Evolutionary conservation across 371 early-diverging fungal genomes (phyloP), one percentile per base, ranked within the genome.

Genomic region (Sporodiniella umbellata): DNA sequence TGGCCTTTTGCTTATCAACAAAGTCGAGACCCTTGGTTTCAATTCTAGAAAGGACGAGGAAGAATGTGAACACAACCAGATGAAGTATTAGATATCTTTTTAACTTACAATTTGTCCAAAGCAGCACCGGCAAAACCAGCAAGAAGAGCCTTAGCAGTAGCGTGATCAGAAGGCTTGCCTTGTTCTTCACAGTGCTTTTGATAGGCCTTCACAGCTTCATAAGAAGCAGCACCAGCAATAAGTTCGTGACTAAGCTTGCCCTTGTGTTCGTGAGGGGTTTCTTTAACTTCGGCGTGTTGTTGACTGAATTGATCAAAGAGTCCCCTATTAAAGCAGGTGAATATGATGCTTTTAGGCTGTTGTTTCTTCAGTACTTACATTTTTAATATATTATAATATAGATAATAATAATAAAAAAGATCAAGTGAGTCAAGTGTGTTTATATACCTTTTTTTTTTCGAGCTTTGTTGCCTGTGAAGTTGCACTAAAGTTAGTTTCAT

Each of bases 181-280:
- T 77, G 49, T 42, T 54, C 62, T 31, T 65, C 70, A 45, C 67
- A 66, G 58, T 81, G 73, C 24, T 69, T 62, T 22, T 75, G 56
- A 48, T 75, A 77, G 33, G 76, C 72, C 64, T 68, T 76, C 28
- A 66, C 53, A 35, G 76, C 76, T 49, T 72, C 62, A 30, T 45
- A 76, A 43, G 70, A 62, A 48, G 72, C 66, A 54, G 81, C 81
- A 35, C 73, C 79, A 31, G 74, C 75, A 58, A 81, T 74, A 40
- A 71, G 49, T 56, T 79, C 80, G 62, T 79, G 80, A 30, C 65
- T 60, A 48, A 78, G 53, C 43, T 51, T 56, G 23, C 65, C 75
- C 56, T 80, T 62, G 61, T 78, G 70, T 17, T 54, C 54, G 1
- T 58, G 26, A 37, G 56, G 38, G n/a, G 45, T 39, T 26, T 51